These are phyloP conservation scores for Lenzites betulinus DNA, from an alignment of 768 basidiomycete genomes.

Conservation along the genomic window DNA sequence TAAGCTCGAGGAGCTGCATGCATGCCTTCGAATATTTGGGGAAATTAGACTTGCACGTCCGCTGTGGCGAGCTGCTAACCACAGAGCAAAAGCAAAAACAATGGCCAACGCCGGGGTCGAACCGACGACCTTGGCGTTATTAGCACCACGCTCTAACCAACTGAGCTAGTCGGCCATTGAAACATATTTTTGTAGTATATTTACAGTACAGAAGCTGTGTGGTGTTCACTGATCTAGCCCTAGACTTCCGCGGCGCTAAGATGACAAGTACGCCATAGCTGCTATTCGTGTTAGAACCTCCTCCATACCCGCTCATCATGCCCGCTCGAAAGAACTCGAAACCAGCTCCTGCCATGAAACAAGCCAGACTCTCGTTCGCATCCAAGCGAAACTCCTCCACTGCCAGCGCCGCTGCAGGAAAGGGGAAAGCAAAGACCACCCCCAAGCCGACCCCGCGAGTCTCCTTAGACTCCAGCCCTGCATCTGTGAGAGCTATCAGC, in stretches of 20 bases:
- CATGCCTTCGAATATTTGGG: no score
- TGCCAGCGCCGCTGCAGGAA: neutral
- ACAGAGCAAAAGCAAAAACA: neutral
- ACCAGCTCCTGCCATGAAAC: conserved; percentile 1
- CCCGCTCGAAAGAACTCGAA: conserved; percentile 3
- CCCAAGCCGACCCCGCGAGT: neutral
- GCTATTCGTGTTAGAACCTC: no score
- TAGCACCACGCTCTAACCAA: conserved; percentile 93
- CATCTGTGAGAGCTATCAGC: conserved; percentile 3
- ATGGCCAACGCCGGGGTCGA: conserved; percentile 19
- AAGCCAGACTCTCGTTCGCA: conserved; percentile 13
- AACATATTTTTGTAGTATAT: no score
- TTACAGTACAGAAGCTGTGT: no score
- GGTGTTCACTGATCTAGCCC: no score
- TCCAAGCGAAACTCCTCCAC: conserved; percentile 15
- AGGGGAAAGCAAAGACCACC: neutral
- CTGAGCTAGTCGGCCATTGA: conserved; percentile 82
- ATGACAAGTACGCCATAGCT: no score
- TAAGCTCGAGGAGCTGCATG: no score
- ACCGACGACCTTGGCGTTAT: conserved; percentile 39
- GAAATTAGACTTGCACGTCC: no score
- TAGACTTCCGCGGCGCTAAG: no score
- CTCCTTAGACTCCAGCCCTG: conserved; percentile 12
- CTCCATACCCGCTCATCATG: conserved; percentile 4
- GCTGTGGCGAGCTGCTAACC: no score